Evolutionary conservation across 2,329 filamentous ascomycete genomes (phyloP), one percentile per base, ranked within the genome.

Genomic region (Microdochium nivale): DNA sequence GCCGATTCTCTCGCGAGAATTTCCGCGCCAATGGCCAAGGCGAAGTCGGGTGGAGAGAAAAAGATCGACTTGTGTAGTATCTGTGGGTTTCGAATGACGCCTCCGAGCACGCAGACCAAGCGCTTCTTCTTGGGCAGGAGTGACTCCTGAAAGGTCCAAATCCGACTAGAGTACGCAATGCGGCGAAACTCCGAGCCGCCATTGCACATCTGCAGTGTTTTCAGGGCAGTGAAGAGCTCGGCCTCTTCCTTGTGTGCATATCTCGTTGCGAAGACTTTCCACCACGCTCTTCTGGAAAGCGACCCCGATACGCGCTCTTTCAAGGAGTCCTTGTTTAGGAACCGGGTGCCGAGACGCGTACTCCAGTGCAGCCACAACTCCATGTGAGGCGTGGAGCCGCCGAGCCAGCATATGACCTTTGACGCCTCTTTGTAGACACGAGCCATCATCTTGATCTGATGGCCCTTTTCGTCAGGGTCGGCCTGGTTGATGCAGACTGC

Each of bases 401-500:
- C 55, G 2, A 57, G 37, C 14, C 50, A 56, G 21, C 55, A 52
- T 16, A 52, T 40, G 3, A 52, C 55, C 23, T 54, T 40, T 24
- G 19, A n/a, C 14, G 52, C 50, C 13, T 40, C n/a, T 49, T 35
- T 25, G 30, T 54, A 51, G 43, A 57, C 55, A 9, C 47, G 21
- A 21, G 24, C 37, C 55, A 57, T 57, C 46, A 49, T 47, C 2
- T 2, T 9, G n/a, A 57, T 32, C 25, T 57, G 55, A 3, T 24
- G 11, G 25, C n/a, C 11, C n/a, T 51, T 52, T 32, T 57, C 55
- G 2, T 14, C 14, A 7, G 16, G 32, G 23, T 55, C 50, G 3
- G 25, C n/a, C 48, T 57, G 55, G 48, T 57, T 25, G 14, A 57
- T 55, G 49, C 55, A 57, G 16, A 56, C 23, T 10, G 51, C 51